Evolutionary conservation across 352 stramenopile genomes (phyloP).

Genomic region (Blastocystis sp.): DNA sequence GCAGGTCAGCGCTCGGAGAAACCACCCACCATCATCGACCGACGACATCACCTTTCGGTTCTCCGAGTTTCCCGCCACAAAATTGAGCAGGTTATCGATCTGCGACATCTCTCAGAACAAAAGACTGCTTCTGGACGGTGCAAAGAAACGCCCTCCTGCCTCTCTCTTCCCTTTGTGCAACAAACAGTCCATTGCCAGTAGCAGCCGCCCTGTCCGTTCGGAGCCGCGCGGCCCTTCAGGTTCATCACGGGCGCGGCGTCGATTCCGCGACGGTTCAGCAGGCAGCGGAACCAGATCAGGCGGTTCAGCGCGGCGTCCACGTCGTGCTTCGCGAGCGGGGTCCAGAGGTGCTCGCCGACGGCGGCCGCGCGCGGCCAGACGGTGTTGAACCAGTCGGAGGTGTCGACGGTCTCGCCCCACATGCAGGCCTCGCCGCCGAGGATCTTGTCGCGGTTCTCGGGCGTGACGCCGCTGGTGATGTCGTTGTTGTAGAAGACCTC

Average conservation of each 20-base stretch:
- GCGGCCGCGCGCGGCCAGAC: conserved; percentile 75
- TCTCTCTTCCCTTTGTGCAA: background rate
- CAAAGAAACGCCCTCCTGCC: conserved; percentile 15
- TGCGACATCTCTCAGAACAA: conserved; percentile 45
- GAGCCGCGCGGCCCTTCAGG: conserved; percentile 51
- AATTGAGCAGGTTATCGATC: conserved; percentile 66
- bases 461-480: conserved; percentile 72
- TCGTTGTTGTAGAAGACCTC: conserved; percentile 74
- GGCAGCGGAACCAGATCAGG: conserved; percentile 73
- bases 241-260: conserved; percentile 70
- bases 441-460: conserved; percentile 66
- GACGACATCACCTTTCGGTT: conserved; percentile 68
- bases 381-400: conserved; percentile 73
- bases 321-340: conserved; percentile 49
- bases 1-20: background rate
- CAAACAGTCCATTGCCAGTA: conserved; percentile 56
- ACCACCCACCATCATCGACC: conserved; percentile 36
- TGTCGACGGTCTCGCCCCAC: conserved; percentile 73
- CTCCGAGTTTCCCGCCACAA: conserved; percentile 57
- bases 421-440: conserved; percentile 75
- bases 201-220: conserved; percentile 54
- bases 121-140: background rate
- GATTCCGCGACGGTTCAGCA: conserved; percentile 72
- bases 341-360: conserved; percentile 76
- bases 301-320: conserved; percentile 67